These are phyloP conservation scores for Candida sphagnicola DNA, from an alignment of 805 yeast species.

Conservation along the genomic window DNA sequence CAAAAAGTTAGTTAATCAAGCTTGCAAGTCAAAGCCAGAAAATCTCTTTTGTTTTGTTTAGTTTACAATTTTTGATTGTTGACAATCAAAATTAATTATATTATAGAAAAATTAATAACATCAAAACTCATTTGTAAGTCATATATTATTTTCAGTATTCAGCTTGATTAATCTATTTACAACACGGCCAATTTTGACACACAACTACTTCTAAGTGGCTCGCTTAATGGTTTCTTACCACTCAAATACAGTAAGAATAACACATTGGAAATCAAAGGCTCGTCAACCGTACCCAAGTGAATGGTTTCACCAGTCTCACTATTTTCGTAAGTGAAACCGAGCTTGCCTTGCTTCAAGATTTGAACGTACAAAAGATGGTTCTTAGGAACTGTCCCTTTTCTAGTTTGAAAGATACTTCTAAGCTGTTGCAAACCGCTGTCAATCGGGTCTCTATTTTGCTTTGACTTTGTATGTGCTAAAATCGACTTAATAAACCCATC, in stretches of 20 bases:
- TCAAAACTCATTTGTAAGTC: not conserved
- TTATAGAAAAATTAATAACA: not conserved
- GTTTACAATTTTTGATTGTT: constrained; percentile 1
- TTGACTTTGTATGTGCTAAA: constrained; percentile 60
- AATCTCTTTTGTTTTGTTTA: not conserved
- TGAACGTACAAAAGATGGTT: constrained; percentile 65
- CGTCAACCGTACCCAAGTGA: constrained; percentile 55
- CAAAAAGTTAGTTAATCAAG: not conserved
- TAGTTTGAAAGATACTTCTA: constrained; percentile 51
- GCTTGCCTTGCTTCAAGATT: constrained; percentile 34
- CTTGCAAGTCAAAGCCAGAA: not conserved
- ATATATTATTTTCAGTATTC: too few species aligned
- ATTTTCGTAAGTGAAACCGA: constrained; percentile 22
- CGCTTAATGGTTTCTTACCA: constrained; percentile 63
- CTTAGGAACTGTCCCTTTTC: constrained; percentile 71
- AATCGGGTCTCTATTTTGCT: constrained; percentile 35
- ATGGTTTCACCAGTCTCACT: constrained; percentile 18
- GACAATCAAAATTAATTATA: not conserved
- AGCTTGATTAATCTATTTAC: too few species aligned
- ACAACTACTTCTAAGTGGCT: constrained; percentile 44
- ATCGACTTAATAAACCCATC: constrained; percentile 87
- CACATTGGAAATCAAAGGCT: constrained; percentile 62
- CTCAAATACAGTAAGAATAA: constrained; percentile 73
- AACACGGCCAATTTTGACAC: constrained; percentile 10
- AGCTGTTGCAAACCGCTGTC: constrained; percentile 65